Conservation (phyloP, 2,329 filamentous ascomycete species). For the Epichloe typhina region DNA sequence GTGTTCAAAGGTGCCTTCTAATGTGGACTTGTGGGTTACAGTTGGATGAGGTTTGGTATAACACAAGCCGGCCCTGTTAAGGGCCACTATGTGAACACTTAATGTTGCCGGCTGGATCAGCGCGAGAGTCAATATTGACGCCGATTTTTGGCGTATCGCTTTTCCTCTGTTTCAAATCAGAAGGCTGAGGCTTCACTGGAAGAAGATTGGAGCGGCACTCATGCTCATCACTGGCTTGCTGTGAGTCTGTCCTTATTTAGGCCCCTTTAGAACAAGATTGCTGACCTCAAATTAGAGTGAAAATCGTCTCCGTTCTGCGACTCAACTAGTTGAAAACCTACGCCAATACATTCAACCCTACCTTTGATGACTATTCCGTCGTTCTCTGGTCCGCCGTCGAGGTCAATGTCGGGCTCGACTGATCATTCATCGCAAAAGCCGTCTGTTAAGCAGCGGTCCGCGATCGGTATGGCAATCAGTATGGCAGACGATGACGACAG, state of each 20-base stretch:
- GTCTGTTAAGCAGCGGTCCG: no score
- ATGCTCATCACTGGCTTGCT: slow-evolving; percentile 3
- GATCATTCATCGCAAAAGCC: no score
- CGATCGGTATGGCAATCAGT: no score
- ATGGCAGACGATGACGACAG: no score
- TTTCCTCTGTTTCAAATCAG: neutral
- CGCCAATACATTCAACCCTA: no score
- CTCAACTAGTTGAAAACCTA: no score
- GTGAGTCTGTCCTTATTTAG: neutral
- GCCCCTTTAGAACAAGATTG: no score
- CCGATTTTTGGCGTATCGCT: slow-evolving; percentile 2
- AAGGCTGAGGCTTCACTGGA: slow-evolving; percentile 4
- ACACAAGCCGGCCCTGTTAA: neutral
- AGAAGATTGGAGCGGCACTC: slow-evolving; percentile 1
- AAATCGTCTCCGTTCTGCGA: no score
- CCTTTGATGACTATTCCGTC: no score
- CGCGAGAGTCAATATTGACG: neutral
- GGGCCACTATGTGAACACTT: neutral
- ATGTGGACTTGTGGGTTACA: neutral
- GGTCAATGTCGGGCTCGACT: no score
- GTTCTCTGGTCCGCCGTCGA: no score
- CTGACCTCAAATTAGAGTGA: no score
- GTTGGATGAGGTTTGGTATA: neutral
- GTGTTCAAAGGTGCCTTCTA: neutral
- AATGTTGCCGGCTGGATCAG: neutral